These are phyloP conservation scores for Apodospora peruviana DNA, from an alignment of 495 filamentous ascomycete species.

Conservation along the genomic window DNA sequence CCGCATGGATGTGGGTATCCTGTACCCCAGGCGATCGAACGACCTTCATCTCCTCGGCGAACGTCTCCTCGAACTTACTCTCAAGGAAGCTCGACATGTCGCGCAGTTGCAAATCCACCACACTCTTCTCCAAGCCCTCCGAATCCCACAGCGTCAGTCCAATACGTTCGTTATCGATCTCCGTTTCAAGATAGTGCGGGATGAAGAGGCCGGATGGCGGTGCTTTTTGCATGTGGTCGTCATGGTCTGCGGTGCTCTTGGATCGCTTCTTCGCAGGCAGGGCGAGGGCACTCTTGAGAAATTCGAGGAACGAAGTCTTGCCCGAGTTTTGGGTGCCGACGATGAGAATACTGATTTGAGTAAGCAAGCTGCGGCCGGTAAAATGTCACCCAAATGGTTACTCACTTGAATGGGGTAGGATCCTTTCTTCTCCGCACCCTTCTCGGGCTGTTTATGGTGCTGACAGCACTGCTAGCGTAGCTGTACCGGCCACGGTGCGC, in stretches of 20 bases:
- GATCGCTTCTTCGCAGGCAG: constrained; percentile 71
- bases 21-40: constrained; percentile 84
- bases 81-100: constrained; percentile 90
- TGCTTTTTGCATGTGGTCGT: constrained; percentile 47
- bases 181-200: constrained; percentile 86
- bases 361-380: constrained; percentile 1
- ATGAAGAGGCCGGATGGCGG: constrained; percentile 60
- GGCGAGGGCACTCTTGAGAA: constrained; percentile 78
- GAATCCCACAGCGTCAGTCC: constrained; percentile 97
- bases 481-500: constrained; percentile 94
- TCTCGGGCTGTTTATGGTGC: constrained; percentile 89
- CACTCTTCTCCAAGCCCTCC: constrained; percentile 83
- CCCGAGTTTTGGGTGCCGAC: constrained; percentile 84
- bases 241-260: constrained; percentile 42
- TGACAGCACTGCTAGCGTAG: constrained; percentile 88
- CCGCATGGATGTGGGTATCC: constrained; percentile 96
- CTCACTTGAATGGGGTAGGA: constrained; percentile 97
- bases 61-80: constrained; percentile 97
- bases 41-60: constrained; percentile 96
- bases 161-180: constrained; percentile 87
- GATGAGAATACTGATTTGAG: constrained; percentile 67
- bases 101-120: constrained; percentile 88
- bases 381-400: neutral
- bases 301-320: constrained; percentile 96
- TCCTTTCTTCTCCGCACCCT: constrained; percentile 92